Percentiles rank a stretch among this genome's conserved stretches.
These are phyloP conservation scores for Globisporangium polare DNA, from an alignment of 352 stramenopile species.

Conservation along the genomic window DNA sequence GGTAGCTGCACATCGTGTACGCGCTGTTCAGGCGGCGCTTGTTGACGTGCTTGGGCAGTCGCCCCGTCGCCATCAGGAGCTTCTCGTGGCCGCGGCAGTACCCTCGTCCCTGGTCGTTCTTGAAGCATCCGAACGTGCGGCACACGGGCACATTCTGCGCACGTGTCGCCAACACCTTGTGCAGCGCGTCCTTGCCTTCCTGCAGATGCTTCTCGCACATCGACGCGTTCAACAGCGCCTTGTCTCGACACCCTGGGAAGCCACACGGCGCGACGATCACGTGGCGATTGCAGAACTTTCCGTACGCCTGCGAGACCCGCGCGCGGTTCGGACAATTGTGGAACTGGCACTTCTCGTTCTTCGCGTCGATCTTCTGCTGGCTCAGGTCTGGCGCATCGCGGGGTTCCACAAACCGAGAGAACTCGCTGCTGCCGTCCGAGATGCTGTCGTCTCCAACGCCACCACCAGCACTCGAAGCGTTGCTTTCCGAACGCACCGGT, in stretches of 20 bases:
- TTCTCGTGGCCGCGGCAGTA: slow-evolving; percentile 86
- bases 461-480: slow-evolving; percentile 5
- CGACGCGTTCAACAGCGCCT: slow-evolving; percentile 45
- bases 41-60: slow-evolving; percentile 70
- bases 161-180: slow-evolving; percentile 52
- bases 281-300: slow-evolving; percentile 85
- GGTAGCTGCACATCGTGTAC: slow-evolving; percentile 89
- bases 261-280: slow-evolving; percentile 82
- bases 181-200: slow-evolving; percentile 67
- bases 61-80: slow-evolving; percentile 77
- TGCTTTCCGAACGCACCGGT: slow-evolving; percentile 7
- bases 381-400: slow-evolving; percentile 44
- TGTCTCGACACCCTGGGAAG: slow-evolving; percentile 83
- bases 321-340: slow-evolving; percentile 74
- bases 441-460: slow-evolving; percentile 7
- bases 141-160: slow-evolving; percentile 80
- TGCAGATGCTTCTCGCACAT: slow-evolving; percentile 76
- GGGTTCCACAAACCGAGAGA: slow-evolving; percentile 36
- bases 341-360: slow-evolving; percentile 73
- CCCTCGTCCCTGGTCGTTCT: slow-evolving; percentile 84
- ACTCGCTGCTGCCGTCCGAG: slow-evolving; percentile 27
- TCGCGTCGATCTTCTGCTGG: slow-evolving; percentile 54
- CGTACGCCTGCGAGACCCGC: slow-evolving; percentile 69
- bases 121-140: slow-evolving; percentile 74
- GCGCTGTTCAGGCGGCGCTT: slow-evolving; percentile 84